Base-by-base conservation (phyloP, 139 green algal genomes). In the Axilococcus clingmanii region DNA sequence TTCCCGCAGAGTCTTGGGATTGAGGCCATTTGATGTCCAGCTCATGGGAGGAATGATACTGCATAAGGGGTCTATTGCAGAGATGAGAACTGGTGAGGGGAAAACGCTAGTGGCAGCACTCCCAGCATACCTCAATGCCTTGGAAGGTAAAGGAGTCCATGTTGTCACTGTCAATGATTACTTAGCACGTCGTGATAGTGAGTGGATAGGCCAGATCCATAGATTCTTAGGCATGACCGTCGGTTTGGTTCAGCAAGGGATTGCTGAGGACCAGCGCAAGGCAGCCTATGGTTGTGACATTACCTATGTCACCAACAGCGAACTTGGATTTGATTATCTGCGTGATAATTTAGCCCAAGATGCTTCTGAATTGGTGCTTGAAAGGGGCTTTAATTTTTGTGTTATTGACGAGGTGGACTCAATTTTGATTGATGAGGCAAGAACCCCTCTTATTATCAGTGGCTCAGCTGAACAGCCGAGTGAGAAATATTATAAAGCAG, bases 101-200 rank as follows among this genome's bases (percentile, higher is more conserved):
- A 99, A 99, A 65, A 97, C 91, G 15, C 65, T 96, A 34, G 85
- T 95, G 42, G 86, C 93, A 19, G 82, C 96, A 52, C 80, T 97
- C 61, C 91, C 91, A n/a, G 71, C 87, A 4, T 98, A 89, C 69
- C 76, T 98, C 12, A 98, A 98, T 63, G 91, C 89, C 0, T 80
- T 98, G 17, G 42, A 76, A 7, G 64, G 82, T 48, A 84, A 86
- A 66, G 89, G 91, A 25, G 91, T 97, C 48, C 91, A 98, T 65
- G 85, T 98, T 16, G 91, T 97, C 34, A 97, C 91, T 6, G 91
- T 97, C 30, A 98, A 98, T 61, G 91, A 98, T 67, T 97, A 97
- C 78, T 78, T 98, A 29, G 91, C 91, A 4, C 56, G 85, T 23
- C 76, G 91, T 46, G 91, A 97, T 75, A 81, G 61, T 54, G 88